Evolutionary conservation across 1,284 basidiomycete species (phyloP), one percentile per base, ranked within the genome.

Genomic region (Austroboletus olivaceoglutinosus): DNA sequence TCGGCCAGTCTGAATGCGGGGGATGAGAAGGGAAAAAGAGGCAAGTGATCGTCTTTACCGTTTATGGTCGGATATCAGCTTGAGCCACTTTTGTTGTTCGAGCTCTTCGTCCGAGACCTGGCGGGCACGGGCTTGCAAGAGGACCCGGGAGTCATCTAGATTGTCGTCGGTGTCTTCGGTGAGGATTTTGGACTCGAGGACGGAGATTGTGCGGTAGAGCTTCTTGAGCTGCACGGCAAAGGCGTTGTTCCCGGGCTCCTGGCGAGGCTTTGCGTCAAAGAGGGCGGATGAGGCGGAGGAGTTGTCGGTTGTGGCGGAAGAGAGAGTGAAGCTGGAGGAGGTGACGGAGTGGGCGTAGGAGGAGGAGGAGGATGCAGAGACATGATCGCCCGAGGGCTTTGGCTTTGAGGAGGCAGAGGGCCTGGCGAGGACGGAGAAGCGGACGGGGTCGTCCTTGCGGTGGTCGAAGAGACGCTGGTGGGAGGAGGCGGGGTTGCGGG

Each of bases 391-490:
- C 1, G 81, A 82, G 8, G 77, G 75, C 58, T 85, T 85, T 33
- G 72, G 68, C 12, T 69, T 76, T 60, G 52, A 69, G 60, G 55
- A 61, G 57, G 42, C 71, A 3, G 68, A 70, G 2, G 84, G 79
- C 22, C 80, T 79, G 2, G 79, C 70, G 44, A 83, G 77, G 16
- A 83, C 80, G 36, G 81, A 75, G 68, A 93, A 93, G 8, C 85
- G 80, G 39, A 93, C 82, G 0, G 92, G 89, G 65, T 95, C 89
- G 65, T 95, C 87, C 65, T 87, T 87, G 43, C 87, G 76, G 53
- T 86, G 87, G 64, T 94, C 91, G 53, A 93, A 94, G 0, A 95
- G 77, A 57, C 88, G 86, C 6, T 83, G 78, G 25, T 70, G 70
- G 25, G 69, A 22, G 39, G 68, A 31, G 2, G 70, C 57, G 11